phyloP scores from a whole-genome alignment of 2,329 filamentous ascomycete genomes.

The Teratosphaeriaceae sp. region DNA sequence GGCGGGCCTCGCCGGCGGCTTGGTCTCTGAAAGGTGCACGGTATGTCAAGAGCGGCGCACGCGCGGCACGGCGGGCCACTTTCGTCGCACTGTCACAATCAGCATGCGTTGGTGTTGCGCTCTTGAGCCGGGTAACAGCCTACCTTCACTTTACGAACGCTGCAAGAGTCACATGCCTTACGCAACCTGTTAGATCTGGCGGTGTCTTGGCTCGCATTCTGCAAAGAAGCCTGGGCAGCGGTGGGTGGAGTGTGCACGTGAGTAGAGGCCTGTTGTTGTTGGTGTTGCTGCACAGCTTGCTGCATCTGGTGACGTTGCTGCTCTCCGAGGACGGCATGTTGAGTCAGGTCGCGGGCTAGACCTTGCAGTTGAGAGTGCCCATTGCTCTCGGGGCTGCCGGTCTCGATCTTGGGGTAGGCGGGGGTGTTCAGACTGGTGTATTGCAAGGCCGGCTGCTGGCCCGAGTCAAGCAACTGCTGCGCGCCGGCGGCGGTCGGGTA shows the following conservation, averaged over 20 bases:
- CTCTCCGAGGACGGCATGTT: constrained; percentile 24
- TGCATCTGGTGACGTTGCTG: constrained; percentile 26
- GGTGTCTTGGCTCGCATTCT: constrained; percentile 2
- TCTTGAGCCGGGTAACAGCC: constrained; percentile 1
- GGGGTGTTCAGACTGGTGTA: constrained; percentile 29
- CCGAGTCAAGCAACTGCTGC: constrained; percentile 26
- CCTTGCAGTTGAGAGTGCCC: constrained; percentile 26
- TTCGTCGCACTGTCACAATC: constrained; percentile 51
- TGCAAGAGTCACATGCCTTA: constrained; percentile 36
- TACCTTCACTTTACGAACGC: constrained; percentile 35
- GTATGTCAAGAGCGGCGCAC: constrained; percentile 58
- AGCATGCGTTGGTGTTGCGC: constrained; percentile 3
- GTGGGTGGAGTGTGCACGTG: constrained; percentile 17
- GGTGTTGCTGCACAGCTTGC: constrained; percentile 20
- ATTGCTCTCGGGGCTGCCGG: constrained; percentile 19
- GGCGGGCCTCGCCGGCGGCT: constrained; percentile 59
- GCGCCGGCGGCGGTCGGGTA: constrained; percentile 25
- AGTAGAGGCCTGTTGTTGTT: constrained; percentile 22
- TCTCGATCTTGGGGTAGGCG: constrained; percentile 30
- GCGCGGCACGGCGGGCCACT: constrained; percentile 60
- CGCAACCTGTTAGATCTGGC: constrained; percentile 32
- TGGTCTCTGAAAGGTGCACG: constrained; percentile 60
- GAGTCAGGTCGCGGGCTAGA: constrained; percentile 24
- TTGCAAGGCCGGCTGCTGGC: constrained; percentile 28
- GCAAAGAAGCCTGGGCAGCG: constrained; percentile 7